Evolutionary conservation across 202 grass and related monocot species (phyloP), one percentile per base, ranked within the genome.

Genomic region (Hordeum pubiflorum): DNA sequence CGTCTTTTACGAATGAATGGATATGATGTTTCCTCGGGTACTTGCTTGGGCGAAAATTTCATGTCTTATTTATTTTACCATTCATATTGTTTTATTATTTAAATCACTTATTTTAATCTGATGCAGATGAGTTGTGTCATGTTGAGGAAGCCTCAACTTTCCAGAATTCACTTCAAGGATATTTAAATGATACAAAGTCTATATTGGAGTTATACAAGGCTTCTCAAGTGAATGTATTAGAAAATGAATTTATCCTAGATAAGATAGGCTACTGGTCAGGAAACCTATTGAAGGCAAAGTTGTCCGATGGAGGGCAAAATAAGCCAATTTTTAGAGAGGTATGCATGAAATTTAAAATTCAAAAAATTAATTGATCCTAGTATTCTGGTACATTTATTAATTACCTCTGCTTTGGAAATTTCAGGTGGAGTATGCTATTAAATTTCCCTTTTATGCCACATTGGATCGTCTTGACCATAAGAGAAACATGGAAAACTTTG

Each of bases 401-500:
- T 63, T 27, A 71, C 52, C 6, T 77, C 1, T 10, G 39, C 8
- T 40, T 40, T 10, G 9, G 39, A 1, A 40, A 40, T 10, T 40
- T 40, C 39, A 40, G 40, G 10, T 43, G 10, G 40, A 43, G 40
- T 59, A 29, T 29, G 27, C 27, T 29, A 29, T 29, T 29, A 29
- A 29, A 29, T 29, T 29, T 29, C 27, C 27, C 27, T 29, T 29
- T 29, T 97, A 86, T 39, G 39, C 84, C 67, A 88, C 86, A 67
- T 68, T 97, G 79, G 90, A 97, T 32, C 81, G 88, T 20, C 69
- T 97, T 18, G 84, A 89, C 46, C 93, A 97, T 52, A 97, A 87
- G 79, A 81, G 86, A 72, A 83, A 63, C 58, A 97, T 97, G n/a
- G 90, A 97, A 78, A 26, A 70, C 58, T 91, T 93, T 74, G 69